Evolutionary conservation across 2,329 filamentous ascomycete species (phyloP).

Genomic region (Neoscytalidium dimidiatum): DNA sequence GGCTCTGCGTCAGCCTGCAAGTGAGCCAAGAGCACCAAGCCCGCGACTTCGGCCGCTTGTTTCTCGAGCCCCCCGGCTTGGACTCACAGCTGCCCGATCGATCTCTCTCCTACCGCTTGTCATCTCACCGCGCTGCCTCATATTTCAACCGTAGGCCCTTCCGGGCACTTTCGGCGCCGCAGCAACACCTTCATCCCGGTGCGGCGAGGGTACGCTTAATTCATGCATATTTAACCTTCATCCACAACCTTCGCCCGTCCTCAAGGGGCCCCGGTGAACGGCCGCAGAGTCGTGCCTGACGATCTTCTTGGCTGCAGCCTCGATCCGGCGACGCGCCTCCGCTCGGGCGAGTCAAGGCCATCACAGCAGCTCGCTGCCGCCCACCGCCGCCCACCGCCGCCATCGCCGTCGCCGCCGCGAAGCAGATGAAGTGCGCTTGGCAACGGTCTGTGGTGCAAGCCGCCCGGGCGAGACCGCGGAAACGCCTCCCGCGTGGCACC

Average conservation of each 20-base stretch:
- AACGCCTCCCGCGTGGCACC: conserved; percentile 8
- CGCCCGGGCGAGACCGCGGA: not conserved
- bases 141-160: not conserved
- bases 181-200: not conserved
- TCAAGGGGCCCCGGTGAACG: not conserved
- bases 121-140: not conserved
- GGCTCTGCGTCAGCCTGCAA: not conserved
- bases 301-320: conserved; percentile 1
- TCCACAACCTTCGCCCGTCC: not conserved
- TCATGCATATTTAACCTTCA: not conserved
- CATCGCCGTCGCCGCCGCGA: not conserved
- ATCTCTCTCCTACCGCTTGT: not conserved
- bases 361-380: too few species aligned
- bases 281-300: not conserved
- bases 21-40: conserved; percentile 4
- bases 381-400: not conserved
- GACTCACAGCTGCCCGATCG: too few species aligned
- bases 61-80: not conserved
- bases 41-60: conserved; percentile 3
- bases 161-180: not conserved
- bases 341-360: not conserved
- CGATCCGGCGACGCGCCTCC: not conserved
- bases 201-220: not conserved
- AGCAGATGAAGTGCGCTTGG: not conserved
- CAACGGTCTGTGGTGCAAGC: not conserved